Evolutionary conservation across 2,329 filamentous ascomycete species (phyloP), one percentile per base, ranked within the genome.

Genomic region (Hypoxylon sp.): DNA sequence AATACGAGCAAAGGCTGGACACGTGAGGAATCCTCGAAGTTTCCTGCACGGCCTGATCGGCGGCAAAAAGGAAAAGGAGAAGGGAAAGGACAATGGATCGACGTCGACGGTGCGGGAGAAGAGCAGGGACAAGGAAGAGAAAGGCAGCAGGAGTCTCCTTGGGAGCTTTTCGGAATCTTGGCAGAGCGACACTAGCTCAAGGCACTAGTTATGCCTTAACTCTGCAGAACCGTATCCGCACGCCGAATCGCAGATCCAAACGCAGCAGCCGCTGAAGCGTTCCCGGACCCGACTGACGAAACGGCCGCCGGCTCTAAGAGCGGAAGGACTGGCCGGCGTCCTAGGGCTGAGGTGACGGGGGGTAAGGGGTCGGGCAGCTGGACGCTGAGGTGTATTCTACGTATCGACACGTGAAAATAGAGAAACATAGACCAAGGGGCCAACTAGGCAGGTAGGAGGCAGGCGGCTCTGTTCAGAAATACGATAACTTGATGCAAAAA

Each of bases 21-120:
- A 70, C 20, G 65, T 65, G 18, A 80, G 77, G 60, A 77, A 81
- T 26, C 77, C 80, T 14, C 77, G 80, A 6, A 78, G 76, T 60
- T 80, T 83, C 51, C 71, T 83, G 14, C 80, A 77, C 46, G 78
- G 79, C 0, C 78, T 83, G 26, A 81, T 83, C 38, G 76, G 80
- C 9, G 73, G 71, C 40, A 77, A 74, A 70, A 76, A 70, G 52
- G 70, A 63, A 53, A 75, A 70, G 61, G 59, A 46, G 65, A 71
- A 48, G 56, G 62, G 36, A 18, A 53, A 11, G 56, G 45, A 56
- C 57, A 33, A 44, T 46, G n/a, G n/a, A n/a, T 68, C 68, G 9
- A 56, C 70, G 16, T 66, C 72, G 40, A 68, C 66, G 32, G 20
- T 71, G 20, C 71, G 74, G 30, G 75, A 77, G 2, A 75, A 74